Conservation (phyloP, 768 basidiomycete genomes). For the Kondoa subrosea region DNA sequence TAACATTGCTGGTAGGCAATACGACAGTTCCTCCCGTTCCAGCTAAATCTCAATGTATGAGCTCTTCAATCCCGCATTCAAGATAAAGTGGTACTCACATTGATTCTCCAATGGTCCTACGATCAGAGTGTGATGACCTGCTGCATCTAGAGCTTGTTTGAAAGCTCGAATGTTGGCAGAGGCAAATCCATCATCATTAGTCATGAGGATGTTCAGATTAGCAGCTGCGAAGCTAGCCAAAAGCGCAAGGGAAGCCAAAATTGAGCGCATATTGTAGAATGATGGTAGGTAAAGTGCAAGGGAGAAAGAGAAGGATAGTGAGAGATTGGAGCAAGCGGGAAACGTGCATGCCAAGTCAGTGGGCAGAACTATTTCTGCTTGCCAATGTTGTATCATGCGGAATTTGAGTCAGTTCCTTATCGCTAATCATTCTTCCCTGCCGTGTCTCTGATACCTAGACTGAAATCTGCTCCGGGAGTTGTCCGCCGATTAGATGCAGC, state of each 20-base stretch:
- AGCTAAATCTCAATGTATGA: slow-evolving; percentile 8
- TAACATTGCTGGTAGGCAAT: slow-evolving; percentile 15
- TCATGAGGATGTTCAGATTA: slow-evolving; percentile 15
- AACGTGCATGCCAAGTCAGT: no score
- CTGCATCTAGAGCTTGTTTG: slow-evolving; percentile 12
- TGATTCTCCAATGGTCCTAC: slow-evolving; percentile 13
- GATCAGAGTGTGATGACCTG: slow-evolving; percentile 14
- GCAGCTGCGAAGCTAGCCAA: neutral
- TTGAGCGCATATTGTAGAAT: no score
- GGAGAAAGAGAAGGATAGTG: no score
- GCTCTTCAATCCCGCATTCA: neutral
- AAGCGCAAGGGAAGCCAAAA: neutral
- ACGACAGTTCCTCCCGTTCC: slow-evolving; percentile 15
- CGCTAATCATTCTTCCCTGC: no score
- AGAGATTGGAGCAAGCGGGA: no score
- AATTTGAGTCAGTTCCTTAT: no score
- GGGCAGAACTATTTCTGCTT: no score
- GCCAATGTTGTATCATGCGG: no score
- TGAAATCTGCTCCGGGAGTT: no score
- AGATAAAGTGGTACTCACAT: neutral
- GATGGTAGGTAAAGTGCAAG: no score
- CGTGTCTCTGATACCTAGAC: no score
- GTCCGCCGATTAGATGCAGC: no score
- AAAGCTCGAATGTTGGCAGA: slow-evolving; percentile 15
- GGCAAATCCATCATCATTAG: slow-evolving; percentile 14